phyloP scores from a whole-genome alignment of 306 rosid genomes.

The Abrus precatorius region DNA sequence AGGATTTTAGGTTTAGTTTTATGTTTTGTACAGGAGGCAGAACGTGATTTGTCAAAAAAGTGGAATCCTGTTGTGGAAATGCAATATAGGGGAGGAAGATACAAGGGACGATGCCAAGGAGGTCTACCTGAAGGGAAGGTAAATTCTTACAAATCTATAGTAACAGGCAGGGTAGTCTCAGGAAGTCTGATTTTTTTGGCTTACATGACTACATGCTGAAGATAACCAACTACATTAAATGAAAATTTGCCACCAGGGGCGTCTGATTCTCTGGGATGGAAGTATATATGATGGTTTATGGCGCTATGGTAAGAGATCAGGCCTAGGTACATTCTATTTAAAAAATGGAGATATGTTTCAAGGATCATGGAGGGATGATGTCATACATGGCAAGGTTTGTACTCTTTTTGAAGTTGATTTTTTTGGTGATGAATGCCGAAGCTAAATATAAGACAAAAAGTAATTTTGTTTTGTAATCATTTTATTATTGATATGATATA shows the following conservation, averaged over 20 bases:
- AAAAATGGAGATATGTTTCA: slow-evolving; percentile 94
- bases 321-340: slow-evolving; percentile 87
- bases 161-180: slow-evolving; percentile 15
- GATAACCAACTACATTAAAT: slow-evolving; percentile 39
- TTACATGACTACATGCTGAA: slow-evolving; percentile 16
- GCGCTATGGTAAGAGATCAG: slow-evolving; percentile 93
- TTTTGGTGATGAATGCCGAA: slow-evolving; percentile 11
- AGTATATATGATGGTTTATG: slow-evolving; percentile 94
- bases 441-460: neutral
- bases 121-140: slow-evolving; percentile 99
- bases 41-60: slow-evolving; percentile 84
- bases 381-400: slow-evolving; percentile 95
- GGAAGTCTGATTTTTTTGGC: neutral
- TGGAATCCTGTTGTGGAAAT: slow-evolving; percentile 92
- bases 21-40: slow-evolving; percentile 75
- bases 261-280: slow-evolving; percentile 82
- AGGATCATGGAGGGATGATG: slow-evolving; percentile 98
- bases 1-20: slow-evolving; percentile 40
- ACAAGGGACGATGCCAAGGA: slow-evolving; percentile 94
- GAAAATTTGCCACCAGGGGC: slow-evolving; percentile 67
- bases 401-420: slow-evolving; percentile 31
- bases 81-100: slow-evolving; percentile 89
- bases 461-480: slow-evolving; percentile 21
- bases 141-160: slow-evolving; percentile 20
- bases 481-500: neutral